Base-by-base conservation (phyloP, 306 rosid species). In the Quercus berberidifolia region DNA sequence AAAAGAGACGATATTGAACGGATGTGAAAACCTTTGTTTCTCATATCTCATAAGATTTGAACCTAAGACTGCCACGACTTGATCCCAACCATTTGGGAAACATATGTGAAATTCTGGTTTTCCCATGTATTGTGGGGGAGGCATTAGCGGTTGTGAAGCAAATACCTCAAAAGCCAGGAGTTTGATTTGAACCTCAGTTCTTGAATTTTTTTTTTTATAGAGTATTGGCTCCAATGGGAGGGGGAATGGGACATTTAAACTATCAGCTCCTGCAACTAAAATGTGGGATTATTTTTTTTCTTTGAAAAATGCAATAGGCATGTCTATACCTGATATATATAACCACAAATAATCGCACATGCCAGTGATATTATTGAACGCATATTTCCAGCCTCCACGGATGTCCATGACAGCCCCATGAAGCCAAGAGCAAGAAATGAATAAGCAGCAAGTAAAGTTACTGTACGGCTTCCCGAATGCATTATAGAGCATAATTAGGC, bases 341-440 rank as follows among this genome's bases (percentile, higher is more conserved):
- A 90, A 43, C 98, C 98, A 74, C 86, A 94, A 70, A 84, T 65
- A 71, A 92, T 89, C 71, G 97, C 95, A 72, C 86, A 88, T 23
- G 88, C 79, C 52, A 94, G 91, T 71, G 92, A 84, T 69, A 89
- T 55, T 59, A 94, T 86, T 26, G 98, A 86, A 56, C 86, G 92
- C 2, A 69, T 8, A 80, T 79, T 94, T 79, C 93, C 90, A 7
- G 93, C 92, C 69, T 83, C 82, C 71, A 88, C 43, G 28, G 97
- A 86, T 5, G 83, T 78, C 97, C 92, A 86, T 55, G 89, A 69
- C 75, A 94, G 88, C 82, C 97, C 95, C 82, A 63, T 12, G 69
- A 90, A 88, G 85, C 97, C 98, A 30, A 94, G 86, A 78, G 79
- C 92, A 83, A 94, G 94, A 69, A 90, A 84, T 23, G 33, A 67